These are phyloP conservation scores for Mesotaenium endlicherianum DNA, from an alignment of 139 green algal genomes.

Conservation along the genomic window DNA sequence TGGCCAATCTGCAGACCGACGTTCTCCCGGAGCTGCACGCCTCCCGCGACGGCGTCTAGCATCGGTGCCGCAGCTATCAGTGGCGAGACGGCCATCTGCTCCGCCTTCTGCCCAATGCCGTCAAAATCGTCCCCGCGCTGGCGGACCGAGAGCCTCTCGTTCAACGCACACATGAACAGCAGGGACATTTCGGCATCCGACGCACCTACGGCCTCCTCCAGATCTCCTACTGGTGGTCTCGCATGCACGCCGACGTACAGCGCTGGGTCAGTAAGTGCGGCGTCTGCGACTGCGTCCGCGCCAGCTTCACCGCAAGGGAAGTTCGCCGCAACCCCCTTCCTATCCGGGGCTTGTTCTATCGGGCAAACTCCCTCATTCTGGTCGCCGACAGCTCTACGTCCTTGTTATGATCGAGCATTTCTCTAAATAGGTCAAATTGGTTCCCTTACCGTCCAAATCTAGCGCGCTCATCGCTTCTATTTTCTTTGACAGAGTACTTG, in stretches of 20 bases:
- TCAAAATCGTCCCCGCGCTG: background rate
- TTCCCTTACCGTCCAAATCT: constrained; percentile 18
- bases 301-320: background rate
- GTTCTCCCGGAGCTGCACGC: background rate
- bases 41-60: background rate
- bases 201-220: background rate
- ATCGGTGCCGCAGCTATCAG: background rate
- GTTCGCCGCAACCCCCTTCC: background rate
- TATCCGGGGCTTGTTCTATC: constrained; percentile 41
- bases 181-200: background rate
- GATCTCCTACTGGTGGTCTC: background rate
- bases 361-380: background rate
- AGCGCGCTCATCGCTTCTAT: background rate
- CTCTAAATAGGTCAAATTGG: constrained; percentile 36
- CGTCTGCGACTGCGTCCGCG: no score
- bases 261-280: background rate
- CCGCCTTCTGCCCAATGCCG: background rate
- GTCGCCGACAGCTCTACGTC: constrained; percentile 30
- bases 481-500: constrained; percentile 30
- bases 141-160: no score
- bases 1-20: background rate
- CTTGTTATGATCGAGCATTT: constrained; percentile 51
- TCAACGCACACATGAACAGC: background rate
- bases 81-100: background rate
- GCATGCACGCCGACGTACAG: background rate